A percentile compares a stretch with the other conserved stretches of the same genome.
phyloP scores from a whole-genome alignment of 2,329 filamentous ascomycete genomes.

The Dothistroma pini region DNA sequence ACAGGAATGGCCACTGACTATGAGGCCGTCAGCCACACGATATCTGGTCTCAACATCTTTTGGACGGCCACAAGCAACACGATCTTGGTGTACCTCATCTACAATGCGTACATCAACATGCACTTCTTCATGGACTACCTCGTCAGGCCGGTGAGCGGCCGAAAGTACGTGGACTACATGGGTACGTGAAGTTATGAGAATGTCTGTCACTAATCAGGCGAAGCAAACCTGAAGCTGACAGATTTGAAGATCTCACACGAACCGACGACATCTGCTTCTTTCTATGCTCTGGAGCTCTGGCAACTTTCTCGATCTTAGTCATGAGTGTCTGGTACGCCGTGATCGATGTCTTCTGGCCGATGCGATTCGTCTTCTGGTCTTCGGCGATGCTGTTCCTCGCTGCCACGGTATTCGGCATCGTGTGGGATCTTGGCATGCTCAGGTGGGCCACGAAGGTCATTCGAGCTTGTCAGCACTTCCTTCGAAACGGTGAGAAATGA shows the following conservation, averaged over 20 bases:
- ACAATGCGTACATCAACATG: not conserved
- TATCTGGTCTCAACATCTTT: not conserved
- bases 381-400: not conserved
- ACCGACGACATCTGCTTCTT: conserved; percentile 6
- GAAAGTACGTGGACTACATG: not conserved
- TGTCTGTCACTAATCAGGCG: not conserved
- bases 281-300: not conserved
- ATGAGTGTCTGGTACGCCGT: conserved; percentile 5
- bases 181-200: not conserved
- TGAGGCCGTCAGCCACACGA: not conserved
- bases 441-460: not conserved
- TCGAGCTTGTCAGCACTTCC: not conserved
- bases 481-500: not conserved
- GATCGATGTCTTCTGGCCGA: conserved; percentile 1
- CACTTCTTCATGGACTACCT: conserved; percentile 6
- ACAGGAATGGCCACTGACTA: not conserved
- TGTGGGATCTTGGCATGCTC: conserved; percentile 1
- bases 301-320: not conserved
- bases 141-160: not conserved
- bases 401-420: not conserved
- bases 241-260: not conserved
- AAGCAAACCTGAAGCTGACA: not conserved
- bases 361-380: not conserved
- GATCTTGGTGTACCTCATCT: not conserved
- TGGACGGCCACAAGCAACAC: conserved; percentile 1